Evolutionary conservation across 2,329 filamentous ascomycete species (phyloP).

Genomic region (Penicillium sp.): DNA sequence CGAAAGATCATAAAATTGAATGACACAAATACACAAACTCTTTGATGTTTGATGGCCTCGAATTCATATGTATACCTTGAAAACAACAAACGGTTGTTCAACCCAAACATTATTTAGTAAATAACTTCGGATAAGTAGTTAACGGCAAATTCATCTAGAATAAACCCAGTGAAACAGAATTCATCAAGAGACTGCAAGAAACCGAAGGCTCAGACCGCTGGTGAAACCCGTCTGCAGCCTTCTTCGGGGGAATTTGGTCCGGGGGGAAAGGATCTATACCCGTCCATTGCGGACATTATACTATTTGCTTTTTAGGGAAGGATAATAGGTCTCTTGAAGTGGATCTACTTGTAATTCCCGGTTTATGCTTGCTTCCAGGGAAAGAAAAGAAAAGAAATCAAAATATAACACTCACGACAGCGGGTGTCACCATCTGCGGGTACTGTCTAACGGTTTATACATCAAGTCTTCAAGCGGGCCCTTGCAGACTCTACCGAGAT

Average conservation of each 20-base stretch:
- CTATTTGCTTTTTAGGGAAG: neutral
- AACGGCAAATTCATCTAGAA: constrained; percentile 3
- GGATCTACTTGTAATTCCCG: neutral
- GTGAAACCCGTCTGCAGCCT: constrained; percentile 20
- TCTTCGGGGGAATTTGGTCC: constrained; percentile 8
- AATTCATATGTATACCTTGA: neutral
- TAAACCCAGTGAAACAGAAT: constrained; percentile 6
- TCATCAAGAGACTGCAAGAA: constrained; percentile 20
- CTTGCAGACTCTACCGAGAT: constrained; percentile 22
- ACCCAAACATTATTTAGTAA: neutral
- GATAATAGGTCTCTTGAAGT: neutral
- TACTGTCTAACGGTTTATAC: constrained; percentile 21
- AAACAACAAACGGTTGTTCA: neutral
- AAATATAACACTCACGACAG: neutral
- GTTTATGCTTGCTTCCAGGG: constrained; percentile 1
- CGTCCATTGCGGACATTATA: neutral
- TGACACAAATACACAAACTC: neutral
- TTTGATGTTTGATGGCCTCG: neutral
- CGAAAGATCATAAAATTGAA: neutral
- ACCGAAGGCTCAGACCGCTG: constrained; percentile 25
- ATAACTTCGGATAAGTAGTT: neutral
- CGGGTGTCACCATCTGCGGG: constrained; percentile 14
- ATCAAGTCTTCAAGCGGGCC: constrained; percentile 24
- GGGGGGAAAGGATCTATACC: constrained; percentile 14
- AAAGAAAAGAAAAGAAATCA: neutral